Conservation (phyloP, 2,329 filamentous ascomycete genomes). For the Alternaria tenuissima region DNA sequence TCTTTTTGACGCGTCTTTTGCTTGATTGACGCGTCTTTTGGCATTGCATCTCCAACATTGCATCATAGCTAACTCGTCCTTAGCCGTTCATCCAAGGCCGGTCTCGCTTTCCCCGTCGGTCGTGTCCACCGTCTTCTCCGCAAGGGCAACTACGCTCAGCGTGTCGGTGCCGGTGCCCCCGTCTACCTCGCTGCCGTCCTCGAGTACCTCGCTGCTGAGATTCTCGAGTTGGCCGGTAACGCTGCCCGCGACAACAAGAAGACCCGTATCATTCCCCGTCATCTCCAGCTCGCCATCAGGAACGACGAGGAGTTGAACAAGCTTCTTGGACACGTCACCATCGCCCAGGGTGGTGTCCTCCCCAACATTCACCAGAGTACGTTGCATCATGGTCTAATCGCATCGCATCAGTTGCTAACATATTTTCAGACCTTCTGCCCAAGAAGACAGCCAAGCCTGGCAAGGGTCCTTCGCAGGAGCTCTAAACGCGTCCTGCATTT, state of each 20-base stretch:
- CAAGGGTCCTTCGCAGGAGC: conserved; percentile 92
- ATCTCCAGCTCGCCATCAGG: conserved; percentile 98
- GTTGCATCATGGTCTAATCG: conserved; percentile 51
- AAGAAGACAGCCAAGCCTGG: conserved; percentile 98
- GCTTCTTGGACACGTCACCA: conserved; percentile 93
- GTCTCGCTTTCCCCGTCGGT: conserved; percentile 97
- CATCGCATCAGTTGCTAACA: conserved; percentile 51
- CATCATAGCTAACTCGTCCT: conserved; percentile 45
- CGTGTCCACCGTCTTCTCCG: conserved; percentile 99
- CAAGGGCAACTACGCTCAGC: conserved; percentile 99
- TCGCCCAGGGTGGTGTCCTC: conserved; percentile 95
- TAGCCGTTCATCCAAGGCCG: conserved; percentile 98
- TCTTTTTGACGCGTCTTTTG: conserved; percentile 16
- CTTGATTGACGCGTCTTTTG: conserved; percentile 37
- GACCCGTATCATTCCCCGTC: conserved; percentile 99
- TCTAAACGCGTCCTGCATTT: conserved; percentile 67
- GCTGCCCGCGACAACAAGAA: conserved; percentile 99
- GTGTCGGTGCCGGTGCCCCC: conserved; percentile 96
- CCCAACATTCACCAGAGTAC: conserved; percentile 97
- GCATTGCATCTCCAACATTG: conserved; percentile 30
- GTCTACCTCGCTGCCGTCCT: conserved; percentile 98
- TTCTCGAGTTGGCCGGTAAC: conserved; percentile 98
- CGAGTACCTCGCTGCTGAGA: conserved; percentile 98
- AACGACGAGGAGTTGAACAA: conserved; percentile 99
- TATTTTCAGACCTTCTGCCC: conserved; percentile 82